Base-by-base conservation (phyloP, 495 filamentous ascomycete species). In the Tuber umbilicatum region DNA sequence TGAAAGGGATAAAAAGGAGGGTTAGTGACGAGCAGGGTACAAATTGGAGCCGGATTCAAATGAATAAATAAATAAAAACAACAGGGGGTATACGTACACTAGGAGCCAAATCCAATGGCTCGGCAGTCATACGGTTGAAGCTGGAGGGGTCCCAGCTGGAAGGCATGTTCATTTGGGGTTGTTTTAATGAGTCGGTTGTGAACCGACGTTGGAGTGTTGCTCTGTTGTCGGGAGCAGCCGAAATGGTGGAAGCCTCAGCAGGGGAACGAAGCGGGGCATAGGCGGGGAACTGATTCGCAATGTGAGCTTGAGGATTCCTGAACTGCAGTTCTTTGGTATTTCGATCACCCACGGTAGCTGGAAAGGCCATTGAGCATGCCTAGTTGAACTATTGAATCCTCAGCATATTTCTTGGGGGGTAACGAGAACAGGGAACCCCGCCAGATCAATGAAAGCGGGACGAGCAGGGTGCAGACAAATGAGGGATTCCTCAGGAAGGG, bases 191-290 rank as follows among this genome's bases (percentile, higher is more conserved):
- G 80, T 95, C 93, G 40, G 93, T 95, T 73, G 95, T 99, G 86
- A 97, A 97, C 75, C 95, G 91, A 83, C 95, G 91, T 84, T 94
- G 92, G 77, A 97, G 86, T 77, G 89, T 90, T 64, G 87, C 87
- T 83, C 93, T 82, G 42, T 55, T 75, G 71, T 82, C 80, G 70
- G 80, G 76, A 69, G 79, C 37, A 73, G 76, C 74, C 77, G 75
- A 79, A 78, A 79, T 75, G 77, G 77, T 50, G 45, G 80, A 73
- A 45, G 75, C 21, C 69, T 80, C 77, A 72, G 69, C 73, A 72
- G 70, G 73, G 23, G 73, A 73, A 70, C 81, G 81, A 73, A 82
- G 81, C 75, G 81, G 81, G 81, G 80, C 76, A 80, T 82, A 81
- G 72, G 80, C 70, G 80, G 80, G 76, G 80, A 82, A 82, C 50